Evolutionary conservation across 495 filamentous ascomycete genomes (phyloP), one percentile per base, ranked within the genome.

Genomic region (Clohesyomyces aquaticus): DNA sequence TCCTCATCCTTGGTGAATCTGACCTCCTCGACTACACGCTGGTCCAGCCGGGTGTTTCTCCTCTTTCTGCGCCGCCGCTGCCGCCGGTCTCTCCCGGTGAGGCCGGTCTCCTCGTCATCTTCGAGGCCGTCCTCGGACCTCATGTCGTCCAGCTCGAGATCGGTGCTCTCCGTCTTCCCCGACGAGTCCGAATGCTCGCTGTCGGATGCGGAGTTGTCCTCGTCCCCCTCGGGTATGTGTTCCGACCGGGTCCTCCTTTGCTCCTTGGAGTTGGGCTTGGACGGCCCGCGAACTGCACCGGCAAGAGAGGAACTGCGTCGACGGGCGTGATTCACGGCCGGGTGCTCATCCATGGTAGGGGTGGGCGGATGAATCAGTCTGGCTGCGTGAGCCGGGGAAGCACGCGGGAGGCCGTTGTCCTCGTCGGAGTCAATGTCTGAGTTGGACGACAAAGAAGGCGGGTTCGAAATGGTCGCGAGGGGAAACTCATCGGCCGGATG

Each of bases 21-120:
- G 9, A 75, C 75, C 51, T 79, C 82, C 21, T 78, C 86, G 71
- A 61, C 67, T 16, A 93, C 85, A 51, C 88, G 83, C 70, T 91
- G 88, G 77, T 93, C 90, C 59, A 93, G 73, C 70, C 81, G 79
- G 16, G 84, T 87, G 73, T 89, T 88, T 63, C 84, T 81, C 73
- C 81, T 77, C 72, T 85, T 81, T 73, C 87, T 83, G 59, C 83
- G 78, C 62, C 82, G 83, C 66, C 89, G 82, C 68, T 86, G 83
- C 65, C 82, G 81, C 72, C 80, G 83, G 66, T 93, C 88, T 59
- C 80, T 82, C 61, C 80, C 81, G 38, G 91, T 96, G 65, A 97
- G 79, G 10, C 91, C 92, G 0, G 90, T 88, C 79, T 96, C 92
- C 75, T 95, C 92, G 72, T 96, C 92, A 75, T 93, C 90, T 58